Percentiles rank a stretch among this genome's conserved stretches.
Conservation (phyloP, 495 filamentous ascomycete genomes). For the Aspergillus coremiiformis region DNA sequence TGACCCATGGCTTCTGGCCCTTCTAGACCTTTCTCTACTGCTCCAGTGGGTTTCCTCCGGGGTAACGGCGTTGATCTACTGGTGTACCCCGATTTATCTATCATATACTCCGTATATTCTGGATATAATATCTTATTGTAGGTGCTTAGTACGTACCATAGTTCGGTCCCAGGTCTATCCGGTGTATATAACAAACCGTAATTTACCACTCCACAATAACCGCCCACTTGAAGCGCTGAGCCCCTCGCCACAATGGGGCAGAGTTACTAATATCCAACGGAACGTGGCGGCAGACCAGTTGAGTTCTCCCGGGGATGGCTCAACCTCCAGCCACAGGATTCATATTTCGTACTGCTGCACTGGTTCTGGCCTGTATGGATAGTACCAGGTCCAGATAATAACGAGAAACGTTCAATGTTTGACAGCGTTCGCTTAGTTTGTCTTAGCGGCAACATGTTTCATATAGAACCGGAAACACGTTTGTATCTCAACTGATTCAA, state of each 20-base stretch:
- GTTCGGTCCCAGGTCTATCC: no score
- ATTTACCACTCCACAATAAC: not conserved
- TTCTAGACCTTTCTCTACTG: constrained; percentile 1
- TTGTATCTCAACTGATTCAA: not conserved
- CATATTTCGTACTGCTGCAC: not conserved
- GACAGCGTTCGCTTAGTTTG: not conserved
- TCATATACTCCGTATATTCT: no score
- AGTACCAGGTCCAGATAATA: not conserved
- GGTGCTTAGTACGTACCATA: not conserved
- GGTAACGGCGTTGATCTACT: not conserved
- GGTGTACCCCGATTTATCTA: not conserved
- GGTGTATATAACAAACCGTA: not conserved
- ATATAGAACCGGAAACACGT: not conserved
- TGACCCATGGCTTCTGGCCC: constrained; percentile 1
- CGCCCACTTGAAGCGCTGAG: not conserved
- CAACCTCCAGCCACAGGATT: not conserved
- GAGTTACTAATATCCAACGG: not conserved
- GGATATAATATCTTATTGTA: not conserved
- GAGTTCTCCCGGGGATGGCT: not conserved
- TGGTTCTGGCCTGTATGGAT: not conserved
- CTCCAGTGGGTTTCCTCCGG: not conserved
- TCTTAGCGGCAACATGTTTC: not conserved
- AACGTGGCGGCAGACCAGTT: not conserved
- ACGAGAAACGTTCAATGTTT: not conserved
- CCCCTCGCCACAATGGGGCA: constrained; percentile 9